Percentiles rank a stretch among this genome's conserved stretches.
Evolutionary conservation across 768 basidiomycete species (phyloP).

Genomic region (Lanmaoa rubissima): DNA sequence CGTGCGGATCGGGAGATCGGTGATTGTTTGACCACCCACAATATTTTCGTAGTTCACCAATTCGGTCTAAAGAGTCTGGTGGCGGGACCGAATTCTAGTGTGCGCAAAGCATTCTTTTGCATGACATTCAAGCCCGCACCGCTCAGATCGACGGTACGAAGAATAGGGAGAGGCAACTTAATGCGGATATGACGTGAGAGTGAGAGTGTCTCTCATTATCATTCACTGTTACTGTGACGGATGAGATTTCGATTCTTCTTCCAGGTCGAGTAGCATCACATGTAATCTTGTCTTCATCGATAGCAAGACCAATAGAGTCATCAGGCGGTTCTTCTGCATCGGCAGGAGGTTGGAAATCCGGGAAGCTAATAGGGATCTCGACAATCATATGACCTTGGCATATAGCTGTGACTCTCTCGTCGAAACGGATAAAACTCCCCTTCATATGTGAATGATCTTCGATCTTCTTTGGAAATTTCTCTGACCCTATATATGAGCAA

Average conservation of each 20-base stretch:
- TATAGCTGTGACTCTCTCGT: conserved; percentile 5
- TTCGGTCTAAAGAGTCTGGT: conserved; percentile 12
- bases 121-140: conserved; percentile 2
- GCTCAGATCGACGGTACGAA: conserved; percentile 4
- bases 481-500: not conserved
- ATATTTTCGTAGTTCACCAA: conserved; percentile 15
- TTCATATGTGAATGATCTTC: not conserved
- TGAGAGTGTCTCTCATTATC: conserved; percentile 8
- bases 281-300: not conserved
- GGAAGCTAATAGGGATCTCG: not conserved
- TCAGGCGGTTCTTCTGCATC: not conserved
- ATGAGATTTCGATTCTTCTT: not conserved
- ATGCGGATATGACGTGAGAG: no score
- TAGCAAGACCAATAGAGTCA: not conserved
- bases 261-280: not conserved
- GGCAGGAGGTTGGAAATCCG: no score
- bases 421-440: not conserved
- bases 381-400: not conserved
- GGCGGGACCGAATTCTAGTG: not conserved
- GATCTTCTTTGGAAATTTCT: conserved; percentile 2
- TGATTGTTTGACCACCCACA: conserved; percentile 9
- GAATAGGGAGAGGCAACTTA: conserved; percentile 3
- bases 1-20: conserved; percentile 11
- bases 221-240: conserved; percentile 8
- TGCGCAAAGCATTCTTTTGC: conserved; percentile 7